These are phyloP conservation scores for Clonostachys rhizophaga DNA, from an alignment of 2,329 filamentous ascomycete genomes.

Conservation along the genomic window DNA sequence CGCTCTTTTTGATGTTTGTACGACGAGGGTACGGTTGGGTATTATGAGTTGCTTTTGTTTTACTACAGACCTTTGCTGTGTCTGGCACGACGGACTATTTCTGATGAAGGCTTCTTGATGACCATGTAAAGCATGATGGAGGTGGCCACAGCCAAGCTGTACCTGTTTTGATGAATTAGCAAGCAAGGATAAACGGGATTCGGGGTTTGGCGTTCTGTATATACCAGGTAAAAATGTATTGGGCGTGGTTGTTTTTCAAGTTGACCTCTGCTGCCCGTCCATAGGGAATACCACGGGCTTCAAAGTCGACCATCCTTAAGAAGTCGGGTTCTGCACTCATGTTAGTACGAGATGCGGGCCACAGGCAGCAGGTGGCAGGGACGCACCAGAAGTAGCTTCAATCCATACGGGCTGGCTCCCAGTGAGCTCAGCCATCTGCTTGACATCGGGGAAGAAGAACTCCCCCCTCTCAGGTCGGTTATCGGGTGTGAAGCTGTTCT, in stretches of 20 bases:
- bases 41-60: constrained; percentile 11
- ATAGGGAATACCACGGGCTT: constrained; percentile 81
- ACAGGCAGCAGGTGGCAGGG: neutral
- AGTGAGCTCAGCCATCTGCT: constrained; percentile 80
- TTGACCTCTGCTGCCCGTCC: constrained; percentile 86
- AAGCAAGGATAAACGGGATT: neutral
- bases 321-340: constrained; percentile 66
- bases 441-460: constrained; percentile 94
- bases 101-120: constrained; percentile 76
- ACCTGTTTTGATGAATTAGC: constrained; percentile 50
- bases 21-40: neutral
- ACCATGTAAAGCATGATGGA: constrained; percentile 97
- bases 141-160: constrained; percentile 77
- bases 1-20: constrained; percentile 3
- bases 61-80: constrained; percentile 39
- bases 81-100: constrained; percentile 66
- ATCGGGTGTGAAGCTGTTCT: constrained; percentile 94
- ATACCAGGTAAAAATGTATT: constrained; percentile 99
- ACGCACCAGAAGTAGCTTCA: constrained; percentile 86
- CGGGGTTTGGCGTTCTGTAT: constrained; percentile 18
- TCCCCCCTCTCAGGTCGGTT: constrained; percentile 79
- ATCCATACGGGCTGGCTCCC: constrained; percentile 90
- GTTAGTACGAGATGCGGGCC: neutral
- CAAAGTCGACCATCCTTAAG: constrained; percentile 69
- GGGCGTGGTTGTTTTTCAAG: constrained; percentile 90